Percentiles rank a stretch among this genome's conserved stretches.
phyloP scores from a whole-genome alignment of 2,329 filamentous ascomycete genomes.

The Penicillium thymicola region DNA sequence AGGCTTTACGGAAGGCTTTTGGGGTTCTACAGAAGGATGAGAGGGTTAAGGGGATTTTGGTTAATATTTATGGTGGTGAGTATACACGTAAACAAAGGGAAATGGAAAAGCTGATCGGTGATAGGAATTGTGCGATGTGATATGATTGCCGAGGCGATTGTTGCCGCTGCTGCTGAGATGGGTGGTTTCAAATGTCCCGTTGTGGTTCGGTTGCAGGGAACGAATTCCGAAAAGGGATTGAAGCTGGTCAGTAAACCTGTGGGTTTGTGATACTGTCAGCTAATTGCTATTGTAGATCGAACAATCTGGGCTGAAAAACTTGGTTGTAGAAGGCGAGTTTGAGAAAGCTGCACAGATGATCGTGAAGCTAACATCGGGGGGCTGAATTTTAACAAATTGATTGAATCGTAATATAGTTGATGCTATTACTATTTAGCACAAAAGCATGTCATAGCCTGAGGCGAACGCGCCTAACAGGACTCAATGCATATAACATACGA shows the following conservation, averaged over 20 bases:
- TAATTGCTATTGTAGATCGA: conserved; percentile 28
- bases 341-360: conserved; percentile 29
- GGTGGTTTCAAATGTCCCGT: conserved; percentile 43
- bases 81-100: background rate
- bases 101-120: background rate
- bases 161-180: conserved; percentile 41
- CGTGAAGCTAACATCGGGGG: conserved; percentile 30
- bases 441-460: background rate
- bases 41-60: conserved; percentile 43
- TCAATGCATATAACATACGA: background rate
- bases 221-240: conserved; percentile 44
- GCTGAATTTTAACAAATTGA: background rate
- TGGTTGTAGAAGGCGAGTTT: conserved; percentile 43
- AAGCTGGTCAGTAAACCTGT: conserved; percentile 36
- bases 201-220: conserved; percentile 49
- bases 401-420: no score
- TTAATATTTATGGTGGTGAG: conserved; percentile 52
- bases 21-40: conserved; percentile 24
- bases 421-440: no score
- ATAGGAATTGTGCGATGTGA: conserved; percentile 51
- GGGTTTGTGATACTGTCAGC: background rate
- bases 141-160: conserved; percentile 52
- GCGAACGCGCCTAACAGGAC: background rate
- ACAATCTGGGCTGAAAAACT: conserved; percentile 33
- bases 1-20: conserved; percentile 30